Base-by-base conservation (phyloP, 179 eudicot species). In the Spinacia oleracea region DNA sequence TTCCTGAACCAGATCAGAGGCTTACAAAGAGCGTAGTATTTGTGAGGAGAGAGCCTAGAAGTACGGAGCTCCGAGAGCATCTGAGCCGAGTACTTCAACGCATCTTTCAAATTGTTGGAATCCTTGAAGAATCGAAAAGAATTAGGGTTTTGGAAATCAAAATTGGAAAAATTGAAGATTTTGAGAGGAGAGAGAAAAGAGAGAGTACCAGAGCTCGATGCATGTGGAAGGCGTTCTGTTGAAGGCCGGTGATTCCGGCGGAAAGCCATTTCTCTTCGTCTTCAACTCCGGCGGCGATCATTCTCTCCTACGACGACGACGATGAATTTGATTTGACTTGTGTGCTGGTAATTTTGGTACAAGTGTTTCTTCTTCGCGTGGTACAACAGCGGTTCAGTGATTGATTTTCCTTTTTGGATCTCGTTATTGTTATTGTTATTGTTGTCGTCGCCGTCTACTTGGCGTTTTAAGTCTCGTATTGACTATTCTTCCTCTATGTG, bases 41-140 rank as follows among this genome's bases (percentile, higher is more conserved):
- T 96, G 79, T 90, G 98, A 68, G 99, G 99, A 7, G 99, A 92
- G 11, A 96, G 89, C 53, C 89, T 83, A 8, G 98, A 92, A 70
- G 99, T 96, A 34, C 99, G 93, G 29, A 96, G 97, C 93, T 96
- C 99, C 5, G 99, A 91, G 15, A 96, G 86, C 97, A 96, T 88
- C 85, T 89, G 94, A 58, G 99, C 96, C 10, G 99, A 93, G 73
- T 91, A 96, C 84, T 93, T 96, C 71, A 96, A 87, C 3, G 98
- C 98, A 73, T 96, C 99, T 75, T 90, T 91, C 15, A 96, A 81
- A 90, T 96, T 91, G 82, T 93, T 89, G 34, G 99, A 89, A 75
- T 96, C 99, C 99, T 96, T 73, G 35, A 73, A 72, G 10, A 77
- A 29, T 60, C 73, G 9, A 7, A 72, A 31, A 25, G 25, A 84